These are phyloP conservation scores for Sporisorium iseilematis-ciliati DNA, from an alignment of 1,284 basidiomycete species.

Conservation along the genomic window DNA sequence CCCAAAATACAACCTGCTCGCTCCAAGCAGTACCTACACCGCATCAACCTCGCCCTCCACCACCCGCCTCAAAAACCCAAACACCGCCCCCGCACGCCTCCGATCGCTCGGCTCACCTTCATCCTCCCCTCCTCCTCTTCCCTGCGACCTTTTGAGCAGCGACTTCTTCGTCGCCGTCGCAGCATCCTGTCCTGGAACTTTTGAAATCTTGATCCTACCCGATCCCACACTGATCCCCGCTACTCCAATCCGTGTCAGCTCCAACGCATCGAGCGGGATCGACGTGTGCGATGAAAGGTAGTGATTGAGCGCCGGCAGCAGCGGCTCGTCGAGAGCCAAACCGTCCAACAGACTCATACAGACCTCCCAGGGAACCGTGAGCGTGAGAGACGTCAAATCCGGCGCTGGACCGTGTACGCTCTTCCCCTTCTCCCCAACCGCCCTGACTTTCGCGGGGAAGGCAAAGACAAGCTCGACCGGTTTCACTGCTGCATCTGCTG, in stretches of 20 bases:
- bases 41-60: conserved; percentile 27
- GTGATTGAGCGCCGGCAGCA: conserved; percentile 48
- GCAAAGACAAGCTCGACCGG: conserved; percentile 46
- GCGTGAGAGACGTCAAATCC: conserved; percentile 31
- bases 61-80: conserved; percentile 34
- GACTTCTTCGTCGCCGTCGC: conserved; percentile 16
- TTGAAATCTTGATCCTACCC: conserved; percentile 42
- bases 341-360: conserved; percentile 46
- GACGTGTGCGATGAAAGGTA: conserved; percentile 47
- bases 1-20: not conserved
- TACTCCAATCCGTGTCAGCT: conserved; percentile 40
- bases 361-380: conserved; percentile 54
- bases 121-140: conserved; percentile 1
- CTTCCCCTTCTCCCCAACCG: not conserved
- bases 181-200: conserved; percentile 21
- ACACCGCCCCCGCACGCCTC: conserved; percentile 37
- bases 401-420: conserved; percentile 36
- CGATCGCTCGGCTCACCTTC: conserved; percentile 33
- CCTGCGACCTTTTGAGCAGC: conserved; percentile 17
- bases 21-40: not conserved
- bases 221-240: conserved; percentile 49
- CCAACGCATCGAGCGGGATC: conserved; percentile 45
- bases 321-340: conserved; percentile 20
- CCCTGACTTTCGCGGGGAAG: conserved; percentile 25
- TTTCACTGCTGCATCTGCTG: conserved; percentile 25